Conservation (phyloP, 352 stramenopile genomes). For the Pythium dissimile region DNA sequence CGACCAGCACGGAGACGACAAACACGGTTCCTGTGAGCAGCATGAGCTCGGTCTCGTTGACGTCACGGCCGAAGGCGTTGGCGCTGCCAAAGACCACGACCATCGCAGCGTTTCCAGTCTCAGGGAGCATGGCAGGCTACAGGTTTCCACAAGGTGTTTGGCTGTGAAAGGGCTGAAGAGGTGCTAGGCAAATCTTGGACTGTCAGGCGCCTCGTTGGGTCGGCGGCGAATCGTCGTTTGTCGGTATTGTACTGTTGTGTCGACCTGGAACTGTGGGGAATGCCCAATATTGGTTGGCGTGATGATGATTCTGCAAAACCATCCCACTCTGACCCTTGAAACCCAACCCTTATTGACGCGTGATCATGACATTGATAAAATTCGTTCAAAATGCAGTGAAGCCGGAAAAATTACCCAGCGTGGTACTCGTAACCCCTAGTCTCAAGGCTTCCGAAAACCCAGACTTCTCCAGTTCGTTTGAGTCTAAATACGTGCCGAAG, state of each 20-base stretch:
- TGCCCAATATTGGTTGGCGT: no score
- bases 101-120: slow-evolving; percentile 31
- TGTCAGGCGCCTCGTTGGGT: no score
- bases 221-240: no score
- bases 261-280: neutral
- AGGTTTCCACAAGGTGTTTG: no score
- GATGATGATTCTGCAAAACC: neutral
- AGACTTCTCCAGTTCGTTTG: neutral
- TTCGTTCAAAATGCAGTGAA: neutral
- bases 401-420: neutral
- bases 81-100: slow-evolving; percentile 69
- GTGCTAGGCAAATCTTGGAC: no score
- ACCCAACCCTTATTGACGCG: neutral
- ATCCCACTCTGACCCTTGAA: neutral
- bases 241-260: neutral
- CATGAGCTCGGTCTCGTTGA: slow-evolving; percentile 70
- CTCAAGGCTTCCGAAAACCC: neutral
- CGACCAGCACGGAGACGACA: slow-evolving; percentile 66
- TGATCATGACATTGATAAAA: neutral
- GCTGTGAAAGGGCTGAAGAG: no score
- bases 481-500: neutral
- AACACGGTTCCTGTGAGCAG: slow-evolving; percentile 64
- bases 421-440: neutral
- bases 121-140: slow-evolving; percentile 1
- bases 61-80: slow-evolving; percentile 67